Percentiles rank a stretch among this genome's conserved stretches.
These are phyloP conservation scores for Phytophthora hibernalis DNA, from an alignment of 352 stramenopile genomes.

Conservation along the genomic window DNA sequence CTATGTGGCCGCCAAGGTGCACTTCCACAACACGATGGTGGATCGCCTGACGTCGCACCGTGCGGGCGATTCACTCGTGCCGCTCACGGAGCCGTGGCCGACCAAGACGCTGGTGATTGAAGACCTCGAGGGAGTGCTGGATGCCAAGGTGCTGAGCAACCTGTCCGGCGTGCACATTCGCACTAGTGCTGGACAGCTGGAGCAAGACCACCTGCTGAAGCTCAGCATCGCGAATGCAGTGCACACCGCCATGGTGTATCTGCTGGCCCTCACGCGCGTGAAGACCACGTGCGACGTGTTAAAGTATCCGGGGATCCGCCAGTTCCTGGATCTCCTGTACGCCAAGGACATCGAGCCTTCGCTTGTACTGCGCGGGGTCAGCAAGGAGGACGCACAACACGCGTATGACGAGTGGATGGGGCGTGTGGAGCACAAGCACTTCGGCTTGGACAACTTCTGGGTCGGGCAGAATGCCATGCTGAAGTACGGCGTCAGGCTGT, in stretches of 20 bases:
- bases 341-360: slow-evolving; percentile 78
- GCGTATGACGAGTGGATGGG: slow-evolving; percentile 88
- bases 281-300: slow-evolving; percentile 23
- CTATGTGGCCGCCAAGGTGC: slow-evolving; percentile 58
- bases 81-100: slow-evolving; percentile 67
- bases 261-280: slow-evolving; percentile 57
- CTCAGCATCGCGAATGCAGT: slow-evolving; percentile 93
- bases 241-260: slow-evolving; percentile 92
- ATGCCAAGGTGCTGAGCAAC: slow-evolving; percentile 26
- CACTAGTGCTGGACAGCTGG: slow-evolving; percentile 48
- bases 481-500: slow-evolving; percentile 55
- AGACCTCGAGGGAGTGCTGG: slow-evolving; percentile 58
- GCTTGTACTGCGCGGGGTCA: slow-evolving; percentile 43
- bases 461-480: slow-evolving; percentile 91
- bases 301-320: slow-evolving; percentile 45
- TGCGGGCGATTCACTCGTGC: slow-evolving; percentile 53
- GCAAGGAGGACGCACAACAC: slow-evolving; percentile 42
- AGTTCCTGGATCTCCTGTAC: slow-evolving; percentile 87
- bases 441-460: slow-evolving; percentile 95
- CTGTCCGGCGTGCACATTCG: slow-evolving; percentile 68
- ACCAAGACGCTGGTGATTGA: slow-evolving; percentile 77
- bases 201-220: slow-evolving; percentile 91
- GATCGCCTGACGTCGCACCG: slow-evolving; percentile 76
- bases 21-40: slow-evolving; percentile 90
- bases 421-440: slow-evolving; percentile 81